A percentile compares a stretch with the other conserved stretches of the same genome.
Evolutionary conservation across 2,329 filamentous ascomycete genomes (phyloP).

Genomic region (Claviceps maximensis): DNA sequence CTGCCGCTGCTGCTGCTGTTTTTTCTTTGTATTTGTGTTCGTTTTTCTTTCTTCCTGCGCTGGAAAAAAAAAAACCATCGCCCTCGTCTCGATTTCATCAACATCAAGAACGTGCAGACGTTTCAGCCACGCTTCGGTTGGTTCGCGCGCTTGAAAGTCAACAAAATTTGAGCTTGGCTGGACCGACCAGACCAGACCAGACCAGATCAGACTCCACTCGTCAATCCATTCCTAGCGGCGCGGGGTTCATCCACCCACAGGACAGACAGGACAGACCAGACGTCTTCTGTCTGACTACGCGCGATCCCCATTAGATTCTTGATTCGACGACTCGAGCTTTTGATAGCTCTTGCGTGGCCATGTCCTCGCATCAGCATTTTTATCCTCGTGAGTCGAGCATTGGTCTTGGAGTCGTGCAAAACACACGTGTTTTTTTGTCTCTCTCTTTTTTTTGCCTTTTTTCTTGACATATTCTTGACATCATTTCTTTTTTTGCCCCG

Average conservation of each 20-base stretch:
- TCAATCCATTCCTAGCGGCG: no score
- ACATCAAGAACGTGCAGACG: not conserved
- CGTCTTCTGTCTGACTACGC: no score
- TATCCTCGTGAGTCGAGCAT: constrained; percentile 30
- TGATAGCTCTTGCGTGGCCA: constrained; percentile 9
- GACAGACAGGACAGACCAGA: not conserved
- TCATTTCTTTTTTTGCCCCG: no score
- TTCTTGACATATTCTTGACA: not conserved
- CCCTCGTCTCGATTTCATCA: not conserved
- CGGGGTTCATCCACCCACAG: no score
- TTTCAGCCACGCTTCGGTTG: not conserved
- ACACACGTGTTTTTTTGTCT: not conserved
- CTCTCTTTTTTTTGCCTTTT: not conserved
- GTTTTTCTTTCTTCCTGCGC: no score
- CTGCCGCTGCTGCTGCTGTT: no score
- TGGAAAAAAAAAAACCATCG: no score
- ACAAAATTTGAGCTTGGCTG: not conserved
- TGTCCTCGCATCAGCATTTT: constrained; percentile 29
- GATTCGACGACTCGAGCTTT: not conserved
- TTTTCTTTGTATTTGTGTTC: no score
- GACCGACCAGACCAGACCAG: not conserved
- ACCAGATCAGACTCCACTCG: no score
- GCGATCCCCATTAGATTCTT: no score
- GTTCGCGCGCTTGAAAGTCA: no score
- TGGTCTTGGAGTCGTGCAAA: not conserved